These are phyloP conservation scores for Guillardia theta DNA, from an alignment of 78 protist genomes.

Conservation along the genomic window DNA sequence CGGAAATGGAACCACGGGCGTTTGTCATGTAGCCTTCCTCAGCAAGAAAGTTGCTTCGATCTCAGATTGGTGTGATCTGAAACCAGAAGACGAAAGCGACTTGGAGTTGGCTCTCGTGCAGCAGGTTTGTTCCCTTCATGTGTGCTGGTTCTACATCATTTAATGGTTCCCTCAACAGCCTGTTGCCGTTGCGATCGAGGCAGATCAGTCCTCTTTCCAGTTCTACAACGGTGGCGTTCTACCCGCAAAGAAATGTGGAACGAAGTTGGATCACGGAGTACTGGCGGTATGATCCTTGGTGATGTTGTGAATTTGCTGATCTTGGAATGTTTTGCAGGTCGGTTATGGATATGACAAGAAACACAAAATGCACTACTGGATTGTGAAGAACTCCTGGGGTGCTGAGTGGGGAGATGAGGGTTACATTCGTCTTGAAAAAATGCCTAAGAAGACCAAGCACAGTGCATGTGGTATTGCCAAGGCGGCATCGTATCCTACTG, in stretches of 20 bases:
- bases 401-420: slow-evolving; percentile 71
- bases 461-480: slow-evolving; percentile 51
- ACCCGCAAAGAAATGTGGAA: slow-evolving; percentile 54
- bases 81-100: slow-evolving; percentile 60
- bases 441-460: neutral
- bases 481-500: slow-evolving; percentile 40
- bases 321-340: slow-evolving; percentile 38
- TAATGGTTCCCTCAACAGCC: slow-evolving; percentile 46
- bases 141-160: neutral
- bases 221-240: slow-evolving; percentile 78
- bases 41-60: neutral
- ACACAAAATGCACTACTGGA: slow-evolving; percentile 64
- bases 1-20: slow-evolving; percentile 45
- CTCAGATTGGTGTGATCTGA: slow-evolving; percentile 56
- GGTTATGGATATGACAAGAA: slow-evolving; percentile 74
- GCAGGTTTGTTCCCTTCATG: neutral
- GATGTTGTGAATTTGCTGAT: neutral
- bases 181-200: slow-evolving; percentile 85
- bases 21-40: slow-evolving; percentile 2
- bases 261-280: slow-evolving; percentile 81
- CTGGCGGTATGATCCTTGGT: slow-evolving; percentile 52
- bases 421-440: slow-evolving; percentile 21
- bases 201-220: slow-evolving; percentile 70
- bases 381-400: slow-evolving; percentile 94
- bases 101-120: slow-evolving; percentile 52